A percentile compares a stretch with the other conserved stretches of the same genome.
phyloP scores from a whole-genome alignment of 768 basidiomycete species.

The Auriscalpium orientale region DNA sequence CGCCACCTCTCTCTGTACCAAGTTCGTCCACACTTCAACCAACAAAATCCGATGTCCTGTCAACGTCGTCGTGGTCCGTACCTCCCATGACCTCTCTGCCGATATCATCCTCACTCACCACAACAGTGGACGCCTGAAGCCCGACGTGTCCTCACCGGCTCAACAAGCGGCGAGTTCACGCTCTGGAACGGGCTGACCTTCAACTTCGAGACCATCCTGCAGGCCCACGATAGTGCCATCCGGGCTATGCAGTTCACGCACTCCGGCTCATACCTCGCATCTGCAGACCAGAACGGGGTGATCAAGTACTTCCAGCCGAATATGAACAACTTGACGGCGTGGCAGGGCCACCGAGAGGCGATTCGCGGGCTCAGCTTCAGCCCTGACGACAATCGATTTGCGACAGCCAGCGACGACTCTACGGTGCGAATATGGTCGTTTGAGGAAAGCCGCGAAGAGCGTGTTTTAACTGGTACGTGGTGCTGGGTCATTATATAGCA shows the following conservation, averaged over 20 bases:
- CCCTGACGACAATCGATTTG: constrained; percentile 87
- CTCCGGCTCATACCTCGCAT: constrained; percentile 87
- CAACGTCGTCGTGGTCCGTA: constrained; percentile 84
- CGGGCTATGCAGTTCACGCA: constrained; percentile 87
- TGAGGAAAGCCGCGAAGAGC: constrained; percentile 84
- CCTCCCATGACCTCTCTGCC: not conserved
- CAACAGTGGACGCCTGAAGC: constrained; percentile 95
- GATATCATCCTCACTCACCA: too few relatives aligned
- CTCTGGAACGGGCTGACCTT: constrained; percentile 98
- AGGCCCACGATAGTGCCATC: constrained; percentile 94
- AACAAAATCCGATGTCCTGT: constrained; percentile 98
- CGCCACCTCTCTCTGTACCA: constrained; percentile 91
- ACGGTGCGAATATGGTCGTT: constrained; percentile 95
- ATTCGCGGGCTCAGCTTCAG: constrained; percentile 89
- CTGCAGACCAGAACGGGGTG: constrained; percentile 85
- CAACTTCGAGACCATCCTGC: constrained; percentile 99
- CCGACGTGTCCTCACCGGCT: constrained; percentile 87
- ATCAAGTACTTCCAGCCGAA: constrained; percentile 99
- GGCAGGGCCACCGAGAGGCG: constrained; percentile 93
- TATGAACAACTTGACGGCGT: constrained; percentile 96
- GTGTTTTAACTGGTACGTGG: constrained; percentile 65
- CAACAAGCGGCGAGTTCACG: constrained; percentile 95
- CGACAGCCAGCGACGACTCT: constrained; percentile 93
- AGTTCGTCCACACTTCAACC: constrained; percentile 96
- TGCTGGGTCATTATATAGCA: not conserved